phyloP scores from a whole-genome alignment of 306 rosid genomes.

The Dalbergia cochinchinensis region DNA sequence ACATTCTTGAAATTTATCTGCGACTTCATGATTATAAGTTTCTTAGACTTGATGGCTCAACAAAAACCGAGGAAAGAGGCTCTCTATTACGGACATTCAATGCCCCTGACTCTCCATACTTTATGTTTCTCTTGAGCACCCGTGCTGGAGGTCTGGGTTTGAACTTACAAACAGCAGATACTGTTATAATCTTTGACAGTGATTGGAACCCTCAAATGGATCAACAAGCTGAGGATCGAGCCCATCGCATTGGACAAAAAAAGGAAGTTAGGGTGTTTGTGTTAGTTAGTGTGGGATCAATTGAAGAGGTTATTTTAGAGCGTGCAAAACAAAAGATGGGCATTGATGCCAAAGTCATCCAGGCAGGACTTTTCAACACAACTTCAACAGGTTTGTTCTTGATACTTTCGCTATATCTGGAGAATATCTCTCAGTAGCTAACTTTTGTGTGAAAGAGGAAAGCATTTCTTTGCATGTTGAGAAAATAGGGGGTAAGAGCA shows the following conservation, averaged over 20 bases:
- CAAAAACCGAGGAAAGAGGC: slow-evolving; percentile 89
- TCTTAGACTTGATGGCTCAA: slow-evolving; percentile 88
- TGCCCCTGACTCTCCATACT: slow-evolving; percentile 81
- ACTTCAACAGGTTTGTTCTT: slow-evolving; percentile 85
- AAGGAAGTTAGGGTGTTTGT: slow-evolving; percentile 95
- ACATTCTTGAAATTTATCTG: slow-evolving; percentile 79
- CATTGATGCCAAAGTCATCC: slow-evolving; percentile 95
- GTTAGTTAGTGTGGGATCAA: slow-evolving; percentile 89
- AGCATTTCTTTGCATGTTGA: slow-evolving; percentile 24
- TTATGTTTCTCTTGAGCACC: slow-evolving; percentile 94
- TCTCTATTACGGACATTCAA: slow-evolving; percentile 71
- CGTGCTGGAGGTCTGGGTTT: slow-evolving; percentile 97
- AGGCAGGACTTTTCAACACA: slow-evolving; percentile 91
- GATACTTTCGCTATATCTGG: slow-evolving; percentile 18
- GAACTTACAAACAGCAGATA: slow-evolving; percentile 90
- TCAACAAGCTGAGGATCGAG: slow-evolving; percentile 98
- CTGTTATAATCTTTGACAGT: slow-evolving; percentile 89
- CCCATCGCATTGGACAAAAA: slow-evolving; percentile 93
- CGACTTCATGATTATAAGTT: slow-evolving; percentile 72
- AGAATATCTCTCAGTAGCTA: slow-evolving; percentile 13
- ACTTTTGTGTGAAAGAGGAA: background rate
- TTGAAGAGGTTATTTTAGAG: slow-evolving; percentile 95
- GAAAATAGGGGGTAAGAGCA: background rate
- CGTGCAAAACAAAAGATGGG: slow-evolving; percentile 99
- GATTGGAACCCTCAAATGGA: slow-evolving; percentile 99